Conservation (phyloP, 495 filamentous ascomycete species). For the Neurospora terricola region DNA sequence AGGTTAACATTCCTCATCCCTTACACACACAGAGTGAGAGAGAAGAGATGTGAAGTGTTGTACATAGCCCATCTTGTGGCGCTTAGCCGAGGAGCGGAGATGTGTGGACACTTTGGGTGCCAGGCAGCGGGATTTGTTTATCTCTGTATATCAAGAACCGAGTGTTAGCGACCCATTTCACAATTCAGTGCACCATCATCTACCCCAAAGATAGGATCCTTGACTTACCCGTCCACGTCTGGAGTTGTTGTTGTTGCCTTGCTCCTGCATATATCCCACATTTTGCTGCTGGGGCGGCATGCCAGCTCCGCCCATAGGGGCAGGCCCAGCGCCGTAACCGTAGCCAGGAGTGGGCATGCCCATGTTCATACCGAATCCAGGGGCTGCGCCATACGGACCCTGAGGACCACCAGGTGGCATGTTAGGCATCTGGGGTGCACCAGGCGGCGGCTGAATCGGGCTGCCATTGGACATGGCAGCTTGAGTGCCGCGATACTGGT, state of each 20-base stretch:
- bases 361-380: conserved; percentile 40
- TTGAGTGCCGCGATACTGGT: conserved; percentile 35
- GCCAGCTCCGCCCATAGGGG: neutral
- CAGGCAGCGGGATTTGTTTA: neutral
- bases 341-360: conserved; percentile 36
- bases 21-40: neutral
- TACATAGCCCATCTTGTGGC: neutral
- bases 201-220: neutral
- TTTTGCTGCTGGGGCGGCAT: conserved; percentile 14
- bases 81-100: neutral
- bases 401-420: conserved; percentile 18
- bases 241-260: conserved; percentile 25
- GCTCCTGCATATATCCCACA: conserved; percentile 38
- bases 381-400: conserved; percentile 30
- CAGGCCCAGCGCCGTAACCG: conserved; percentile 25
- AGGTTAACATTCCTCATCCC: neutral
- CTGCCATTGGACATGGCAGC: conserved; percentile 33
- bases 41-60: neutral
- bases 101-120: neutral
- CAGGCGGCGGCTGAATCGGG: conserved; percentile 33
- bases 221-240: conserved; percentile 45
- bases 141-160: neutral
- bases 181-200: neutral
- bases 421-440: conserved; percentile 14
- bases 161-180: neutral